A percentile compares a stretch with the other conserved stretches of the same genome.
These are phyloP conservation scores for Tolypocladium tundrense DNA, from an alignment of 2,329 filamentous ascomycete species.

Conservation along the genomic window DNA sequence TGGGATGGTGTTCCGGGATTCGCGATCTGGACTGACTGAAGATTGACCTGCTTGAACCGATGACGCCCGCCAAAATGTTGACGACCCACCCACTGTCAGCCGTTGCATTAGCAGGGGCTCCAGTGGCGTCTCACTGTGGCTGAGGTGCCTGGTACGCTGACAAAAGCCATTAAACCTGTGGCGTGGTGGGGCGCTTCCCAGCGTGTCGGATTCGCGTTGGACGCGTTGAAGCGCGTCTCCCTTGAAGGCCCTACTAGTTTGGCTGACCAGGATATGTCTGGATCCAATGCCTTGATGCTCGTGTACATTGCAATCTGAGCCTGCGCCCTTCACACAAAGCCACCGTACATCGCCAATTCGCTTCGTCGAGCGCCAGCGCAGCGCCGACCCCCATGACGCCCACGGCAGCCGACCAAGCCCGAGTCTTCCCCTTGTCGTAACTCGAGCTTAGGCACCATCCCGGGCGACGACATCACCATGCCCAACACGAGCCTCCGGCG, in stretches of 20 bases:
- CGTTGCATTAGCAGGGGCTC: not conserved
- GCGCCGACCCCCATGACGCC: constrained; percentile 8
- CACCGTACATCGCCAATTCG: not conserved
- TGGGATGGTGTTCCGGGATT: not conserved
- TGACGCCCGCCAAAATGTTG: not conserved
- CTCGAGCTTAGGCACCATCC: constrained; percentile 6
- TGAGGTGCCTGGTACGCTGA: constrained; percentile 1
- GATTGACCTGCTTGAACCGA: not conserved
- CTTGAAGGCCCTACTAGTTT: constrained; percentile 4
- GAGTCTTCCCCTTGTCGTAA: constrained; percentile 5
- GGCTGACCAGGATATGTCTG: not conserved
- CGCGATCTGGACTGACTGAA: not conserved
- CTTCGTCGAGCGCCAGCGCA: not conserved
- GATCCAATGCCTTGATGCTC: not conserved
- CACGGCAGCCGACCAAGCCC: constrained; percentile 6
- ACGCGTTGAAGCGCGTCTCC: constrained; percentile 24
- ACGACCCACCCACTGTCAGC: not conserved
- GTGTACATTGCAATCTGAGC: not conserved
- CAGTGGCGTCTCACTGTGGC: constrained; percentile 4
- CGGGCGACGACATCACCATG: constrained; percentile 27
- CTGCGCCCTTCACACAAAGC: not conserved
- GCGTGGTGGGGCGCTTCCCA: constrained; percentile 7
- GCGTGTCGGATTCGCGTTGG: constrained; percentile 14
- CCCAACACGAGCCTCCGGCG: constrained; percentile 48
- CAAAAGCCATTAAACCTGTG: constrained; percentile 22